phyloP scores from a whole-genome alignment of 176 grass and related monocot genomes.

The Aegilops umbellulata region DNA sequence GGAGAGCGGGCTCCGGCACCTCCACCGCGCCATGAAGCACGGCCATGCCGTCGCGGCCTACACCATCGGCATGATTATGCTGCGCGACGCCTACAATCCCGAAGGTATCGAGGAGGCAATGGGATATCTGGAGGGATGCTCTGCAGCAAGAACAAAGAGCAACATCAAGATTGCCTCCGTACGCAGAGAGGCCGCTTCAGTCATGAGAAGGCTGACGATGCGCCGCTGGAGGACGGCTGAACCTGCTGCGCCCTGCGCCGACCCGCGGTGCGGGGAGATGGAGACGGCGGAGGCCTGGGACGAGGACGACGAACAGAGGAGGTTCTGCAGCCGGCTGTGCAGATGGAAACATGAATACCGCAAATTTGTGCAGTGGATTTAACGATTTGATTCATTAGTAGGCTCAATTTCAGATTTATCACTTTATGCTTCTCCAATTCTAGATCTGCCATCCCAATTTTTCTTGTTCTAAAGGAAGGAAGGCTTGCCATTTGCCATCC shows the following conservation, averaged over 20 bases:
- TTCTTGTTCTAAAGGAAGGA: no score
- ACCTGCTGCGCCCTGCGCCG: neutral
- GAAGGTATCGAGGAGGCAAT: neutral
- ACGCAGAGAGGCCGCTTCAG: slow-evolving; percentile 29
- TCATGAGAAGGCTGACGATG: slow-evolving; percentile 29
- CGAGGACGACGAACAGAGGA: slow-evolving; percentile 25
- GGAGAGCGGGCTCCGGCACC: slow-evolving; percentile 18
- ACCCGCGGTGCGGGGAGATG: slow-evolving; percentile 28
- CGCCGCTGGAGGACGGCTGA: slow-evolving; percentile 19
- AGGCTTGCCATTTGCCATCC: no score
- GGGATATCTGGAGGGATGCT: slow-evolving; percentile 1
- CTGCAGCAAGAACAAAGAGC: neutral
- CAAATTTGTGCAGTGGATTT: slow-evolving; percentile 34
- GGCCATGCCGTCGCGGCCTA: slow-evolving; percentile 24
- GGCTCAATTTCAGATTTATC: neutral
- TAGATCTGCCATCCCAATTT: neutral
- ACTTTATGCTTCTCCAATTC: neutral
- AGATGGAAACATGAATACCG: slow-evolving; percentile 35
- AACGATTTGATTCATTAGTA: neutral
- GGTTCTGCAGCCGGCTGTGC: slow-evolving; percentile 43
- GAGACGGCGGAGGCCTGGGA: slow-evolving; percentile 13
- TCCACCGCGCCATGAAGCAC: slow-evolving; percentile 26
- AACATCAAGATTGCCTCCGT: neutral
- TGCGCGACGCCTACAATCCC: neutral
- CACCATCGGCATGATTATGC: slow-evolving; percentile 30